Conservation (phyloP, 192 early-diverging fungal genomes). For the Pilobolus umbonatus region DNA sequence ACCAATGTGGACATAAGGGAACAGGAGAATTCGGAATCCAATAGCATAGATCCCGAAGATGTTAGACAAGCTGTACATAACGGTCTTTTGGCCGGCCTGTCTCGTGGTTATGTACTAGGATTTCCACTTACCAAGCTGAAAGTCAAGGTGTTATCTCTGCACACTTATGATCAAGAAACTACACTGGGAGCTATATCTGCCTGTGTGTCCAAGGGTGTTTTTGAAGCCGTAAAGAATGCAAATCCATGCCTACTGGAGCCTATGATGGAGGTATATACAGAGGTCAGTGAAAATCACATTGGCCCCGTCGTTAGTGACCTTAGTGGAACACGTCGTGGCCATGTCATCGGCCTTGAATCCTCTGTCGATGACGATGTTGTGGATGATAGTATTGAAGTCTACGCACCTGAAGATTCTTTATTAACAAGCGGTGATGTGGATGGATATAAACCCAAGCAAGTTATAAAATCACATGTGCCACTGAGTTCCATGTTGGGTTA, state of each 20-base stretch:
- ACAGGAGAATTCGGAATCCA: constrained; percentile 5
- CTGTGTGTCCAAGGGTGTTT: constrained; percentile 60
- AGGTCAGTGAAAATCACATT: constrained; percentile 65
- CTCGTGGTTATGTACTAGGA: constrained; percentile 73
- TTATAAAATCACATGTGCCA: constrained; percentile 65
- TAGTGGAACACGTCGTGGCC: constrained; percentile 68
- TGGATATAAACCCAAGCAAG: constrained; percentile 29
- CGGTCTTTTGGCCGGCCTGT: constrained; percentile 65
- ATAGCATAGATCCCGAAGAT: constrained; percentile 18
- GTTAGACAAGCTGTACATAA: constrained; percentile 49
- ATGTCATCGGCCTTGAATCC: constrained; percentile 56
- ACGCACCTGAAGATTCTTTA: constrained; percentile 43
- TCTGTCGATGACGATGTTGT: constrained; percentile 22
- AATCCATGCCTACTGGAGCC: constrained; percentile 68
- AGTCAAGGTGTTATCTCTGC: constrained; percentile 49
- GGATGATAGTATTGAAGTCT: constrained; percentile 38
- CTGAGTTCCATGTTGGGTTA: constrained; percentile 85
- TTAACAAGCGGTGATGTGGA: constrained; percentile 7
- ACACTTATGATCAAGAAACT: constrained; percentile 52
- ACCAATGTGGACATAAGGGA: constrained; percentile 11
- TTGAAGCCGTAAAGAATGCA: constrained; percentile 43
- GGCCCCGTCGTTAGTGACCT: constrained; percentile 80
- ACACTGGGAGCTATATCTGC: constrained; percentile 57
- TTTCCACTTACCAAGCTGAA: constrained; percentile 66
- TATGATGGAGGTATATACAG: constrained; percentile 69